Base-by-base conservation (phyloP, 23 red algal species). In the Gracilaria caudata region DNA sequence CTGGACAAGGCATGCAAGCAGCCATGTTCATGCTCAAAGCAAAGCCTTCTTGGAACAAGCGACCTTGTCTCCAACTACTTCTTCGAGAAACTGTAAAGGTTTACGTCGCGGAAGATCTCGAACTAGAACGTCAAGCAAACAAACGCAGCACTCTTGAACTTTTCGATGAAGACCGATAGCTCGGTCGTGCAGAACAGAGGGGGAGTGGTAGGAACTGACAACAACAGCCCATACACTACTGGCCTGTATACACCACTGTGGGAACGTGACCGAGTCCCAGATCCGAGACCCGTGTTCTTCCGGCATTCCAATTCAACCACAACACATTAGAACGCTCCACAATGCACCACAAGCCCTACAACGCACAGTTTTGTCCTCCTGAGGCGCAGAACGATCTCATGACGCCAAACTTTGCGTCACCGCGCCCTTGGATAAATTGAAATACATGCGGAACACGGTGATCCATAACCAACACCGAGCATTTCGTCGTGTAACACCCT, bases 381-480 rank as follows among this genome's bases (percentile, higher is more conserved):
- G 0, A 5, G 17, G 30, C 61, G 13, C 30, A 35, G 23, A 17
- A 14, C 14, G 23, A 26, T 66, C 30, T 17, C 61, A 30, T 33
- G 6, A 36, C 61, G 9, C 29, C 6, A 36, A 66, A 37, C 30
- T 10, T 17, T 66, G 30, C 61, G 30, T 66, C 61, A 66, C n/a
- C 32, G 1, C 8, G 7, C 7, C 16, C 29, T 16, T 17, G 30
- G 7, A 16, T 17, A 30, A 35, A 66, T 66, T 66, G 61, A 28
- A 66, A 35, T 66, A 30, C 30, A 35, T 36, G 25, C 7, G 61
- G 14, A 66, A 66, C 61, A 66, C 61, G 61, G 61, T 66, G 61
- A 66, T 66, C 30, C 19, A 36, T 30, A 4, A 5, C 26, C 61
- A 35, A 30, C 29, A 36, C 26, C 28, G 14, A 66, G 30, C 2